Evolutionary conservation across 108 stramenopile species (phyloP).

Genomic region (Skeletonema tropicum): DNA sequence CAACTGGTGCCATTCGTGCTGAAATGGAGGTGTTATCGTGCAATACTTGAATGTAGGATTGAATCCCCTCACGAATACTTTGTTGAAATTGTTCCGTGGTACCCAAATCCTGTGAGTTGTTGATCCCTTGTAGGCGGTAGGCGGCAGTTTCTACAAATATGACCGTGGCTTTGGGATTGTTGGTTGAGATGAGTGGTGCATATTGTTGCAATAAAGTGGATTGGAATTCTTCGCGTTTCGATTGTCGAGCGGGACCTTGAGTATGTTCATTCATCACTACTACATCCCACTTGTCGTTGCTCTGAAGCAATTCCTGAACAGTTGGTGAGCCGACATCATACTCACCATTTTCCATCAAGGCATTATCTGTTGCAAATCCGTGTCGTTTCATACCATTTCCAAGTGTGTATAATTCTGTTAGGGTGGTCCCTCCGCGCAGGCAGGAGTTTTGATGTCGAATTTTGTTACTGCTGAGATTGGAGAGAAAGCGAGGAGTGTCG

Average conservation of each 20-base stretch:
- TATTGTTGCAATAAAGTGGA: conserved; percentile 49
- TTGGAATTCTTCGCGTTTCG: conserved; percentile 40
- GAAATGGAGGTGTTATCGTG: conserved; percentile 5
- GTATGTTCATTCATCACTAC: conserved; percentile 83
- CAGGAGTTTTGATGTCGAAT: conserved; percentile 64
- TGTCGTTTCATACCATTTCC: conserved; percentile 72
- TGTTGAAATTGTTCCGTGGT: conserved; percentile 59
- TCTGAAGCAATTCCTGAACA: conserved; percentile 48
- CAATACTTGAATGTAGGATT: conserved; percentile 32
- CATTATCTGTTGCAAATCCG: conserved; percentile 54
- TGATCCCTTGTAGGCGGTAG: conserved; percentile 54
- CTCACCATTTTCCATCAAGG: conserved; percentile 26
- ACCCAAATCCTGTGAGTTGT: conserved; percentile 62
- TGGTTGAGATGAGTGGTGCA: conserved; percentile 45
- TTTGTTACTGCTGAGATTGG: conserved; percentile 36
- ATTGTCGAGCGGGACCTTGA: conserved; percentile 62
- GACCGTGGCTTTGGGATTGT: conserved; percentile 15
- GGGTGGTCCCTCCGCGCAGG: conserved; percentile 62
- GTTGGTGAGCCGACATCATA: conserved; percentile 77
- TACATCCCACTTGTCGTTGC: conserved; percentile 55
- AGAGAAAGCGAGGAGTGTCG: conserved; percentile 72
- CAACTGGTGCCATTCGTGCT: conserved; percentile 65
- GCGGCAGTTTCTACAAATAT: conserved; percentile 70
- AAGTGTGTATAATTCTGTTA: conserved; percentile 48
- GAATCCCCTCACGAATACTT: conserved; percentile 48